Conservation (phyloP, 2,329 filamentous ascomycete species). For the Trichoderma semiorbis region DNA sequence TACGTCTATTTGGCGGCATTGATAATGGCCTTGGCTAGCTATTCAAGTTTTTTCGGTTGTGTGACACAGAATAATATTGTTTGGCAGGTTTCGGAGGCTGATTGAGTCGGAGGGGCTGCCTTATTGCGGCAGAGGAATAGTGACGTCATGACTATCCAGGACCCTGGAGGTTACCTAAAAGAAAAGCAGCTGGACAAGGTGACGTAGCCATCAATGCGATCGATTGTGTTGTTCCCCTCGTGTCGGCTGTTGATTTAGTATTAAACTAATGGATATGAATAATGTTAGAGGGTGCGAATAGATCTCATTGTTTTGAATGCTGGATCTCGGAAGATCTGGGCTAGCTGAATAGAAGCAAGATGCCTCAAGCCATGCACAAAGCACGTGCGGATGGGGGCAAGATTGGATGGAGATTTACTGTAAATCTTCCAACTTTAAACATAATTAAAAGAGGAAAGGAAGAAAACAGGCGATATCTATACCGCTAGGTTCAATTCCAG, state of each 20-base stretch:
- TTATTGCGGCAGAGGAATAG: not conserved
- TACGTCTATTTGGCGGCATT: not conserved
- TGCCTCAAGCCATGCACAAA: not conserved
- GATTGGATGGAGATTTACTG: not conserved
- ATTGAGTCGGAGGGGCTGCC: not conserved
- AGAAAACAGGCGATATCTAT: not conserved
- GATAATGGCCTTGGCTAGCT: not conserved
- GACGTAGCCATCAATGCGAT: not conserved
- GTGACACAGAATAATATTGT: not conserved
- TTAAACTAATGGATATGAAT: not conserved
- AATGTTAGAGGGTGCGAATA: not conserved
- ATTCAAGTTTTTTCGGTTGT: not conserved
- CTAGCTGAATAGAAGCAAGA: not conserved
- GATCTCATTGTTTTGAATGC: not conserved
- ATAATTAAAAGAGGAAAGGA: not conserved
- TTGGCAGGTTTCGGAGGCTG: not conserved
- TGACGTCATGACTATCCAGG: slow-evolving; percentile 1
- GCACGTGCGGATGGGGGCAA: not conserved
- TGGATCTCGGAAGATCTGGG: not conserved
- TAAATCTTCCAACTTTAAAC: not conserved
- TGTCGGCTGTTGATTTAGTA: not conserved
- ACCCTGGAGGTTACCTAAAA: not conserved
- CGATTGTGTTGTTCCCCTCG: not conserved
- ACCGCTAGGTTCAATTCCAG: not conserved
- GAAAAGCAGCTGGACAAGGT: not conserved